Evolutionary conservation across 192 early-diverging fungal genomes (phyloP), one percentile per base, ranked within the genome.

Genomic region (Spinellus fusiger): DNA sequence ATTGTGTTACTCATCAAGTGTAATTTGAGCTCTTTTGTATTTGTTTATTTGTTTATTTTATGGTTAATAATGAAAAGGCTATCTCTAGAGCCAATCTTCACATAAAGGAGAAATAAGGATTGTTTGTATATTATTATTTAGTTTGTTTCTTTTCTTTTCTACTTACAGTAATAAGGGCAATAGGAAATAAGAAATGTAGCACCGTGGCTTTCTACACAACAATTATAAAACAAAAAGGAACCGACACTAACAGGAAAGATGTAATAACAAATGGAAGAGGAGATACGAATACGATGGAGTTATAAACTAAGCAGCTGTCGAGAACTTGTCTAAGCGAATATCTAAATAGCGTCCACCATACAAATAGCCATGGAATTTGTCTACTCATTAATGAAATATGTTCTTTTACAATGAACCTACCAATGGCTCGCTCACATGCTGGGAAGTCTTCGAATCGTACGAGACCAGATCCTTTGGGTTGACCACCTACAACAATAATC

Each of bases 401-500:
- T n/a, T n/a, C n/a, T 34, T 13, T 32, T 2, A 23, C 15, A 56
- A 25, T 27, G 18, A 25, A 51, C 74, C 56, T 70, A 77, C 82
- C 77, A 54, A 84, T 74, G 13, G 82, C 82, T 51, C 72, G 62
- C 16, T 81, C 79, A 33, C 75, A 78, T 18, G 75, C 63, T 16
- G 74, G 68, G 9, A 56, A 65, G 32, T 69, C 49, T 29, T 79
- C 79, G 52, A 84, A 84, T 47, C 76, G 71, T 22, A 84, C 82
- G 48, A 79, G 22, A 10, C 82, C 82, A 15, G 76, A 68, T 6
- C 82, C 82, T 56, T 77, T 81, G 20, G 82, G 76, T 37, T 77
- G 70, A 8, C 79, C 82, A 62, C 58, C 65, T 9, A 61, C 55
- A 56, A 61, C 37, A 22, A 84, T 59, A 48, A 78, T 74, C 37